Evolutionary conservation across 1,139 yeast genomes (phyloP).

Genomic region (Hanseniaspora sp.): DNA sequence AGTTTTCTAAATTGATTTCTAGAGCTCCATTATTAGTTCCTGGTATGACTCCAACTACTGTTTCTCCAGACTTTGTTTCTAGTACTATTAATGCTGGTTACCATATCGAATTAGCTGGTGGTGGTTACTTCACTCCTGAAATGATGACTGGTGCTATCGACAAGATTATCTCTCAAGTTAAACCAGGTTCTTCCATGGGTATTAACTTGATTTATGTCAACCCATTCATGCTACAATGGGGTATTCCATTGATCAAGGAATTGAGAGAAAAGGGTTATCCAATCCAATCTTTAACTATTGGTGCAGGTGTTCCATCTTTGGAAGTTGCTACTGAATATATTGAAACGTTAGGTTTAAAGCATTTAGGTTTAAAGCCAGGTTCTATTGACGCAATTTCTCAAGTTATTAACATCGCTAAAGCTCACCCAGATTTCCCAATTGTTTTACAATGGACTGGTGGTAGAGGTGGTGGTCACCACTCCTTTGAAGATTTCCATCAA

Average conservation of each 20-base stretch:
- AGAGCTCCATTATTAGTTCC: constrained; percentile 96
- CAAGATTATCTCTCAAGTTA: constrained; percentile 49
- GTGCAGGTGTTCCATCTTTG: constrained; percentile 98
- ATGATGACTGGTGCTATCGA: constrained; percentile 67
- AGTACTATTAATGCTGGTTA: constrained; percentile 93
- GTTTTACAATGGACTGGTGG: constrained; percentile 99
- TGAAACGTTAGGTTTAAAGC: constrained; percentile 81
- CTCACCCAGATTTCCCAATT: constrained; percentile 92
- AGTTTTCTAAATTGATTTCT: constrained; percentile 82
- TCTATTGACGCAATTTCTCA: constrained; percentile 85
- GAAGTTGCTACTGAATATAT: constrained; percentile 97
- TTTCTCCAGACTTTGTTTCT: constrained; percentile 83
- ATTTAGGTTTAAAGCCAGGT: constrained; percentile 95
- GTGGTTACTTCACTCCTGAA: constrained; percentile 78
- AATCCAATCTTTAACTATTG: constrained; percentile 88
- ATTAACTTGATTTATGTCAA: constrained; percentile 88
- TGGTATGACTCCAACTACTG: constrained; percentile 99
- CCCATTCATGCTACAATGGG: constrained; percentile 98
- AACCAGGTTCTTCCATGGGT: constrained; percentile 84
- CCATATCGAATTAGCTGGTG: constrained; percentile 96
- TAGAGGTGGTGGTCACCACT: constrained; percentile 99
- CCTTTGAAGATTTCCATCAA: constrained; percentile 97
- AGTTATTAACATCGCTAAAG: constrained; percentile 81
- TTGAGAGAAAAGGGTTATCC: constrained; percentile 90
- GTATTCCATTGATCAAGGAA: constrained; percentile 84